Evolutionary conservation across 768 basidiomycete genomes (phyloP).

Genomic region (Kwoniella europaea): DNA sequence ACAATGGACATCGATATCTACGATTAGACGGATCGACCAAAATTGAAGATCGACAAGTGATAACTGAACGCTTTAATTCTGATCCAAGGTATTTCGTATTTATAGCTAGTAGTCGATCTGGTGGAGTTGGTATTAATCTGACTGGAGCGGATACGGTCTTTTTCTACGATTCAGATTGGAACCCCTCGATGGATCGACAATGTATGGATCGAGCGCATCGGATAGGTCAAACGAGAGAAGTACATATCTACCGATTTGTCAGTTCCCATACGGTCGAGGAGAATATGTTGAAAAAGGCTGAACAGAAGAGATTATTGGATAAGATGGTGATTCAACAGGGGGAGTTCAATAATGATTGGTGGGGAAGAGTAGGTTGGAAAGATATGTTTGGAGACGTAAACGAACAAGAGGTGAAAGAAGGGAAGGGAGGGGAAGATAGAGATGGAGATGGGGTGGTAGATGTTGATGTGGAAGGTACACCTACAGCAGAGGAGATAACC

Average conservation of each 20-base stretch:
- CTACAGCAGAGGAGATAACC: constrained; percentile 40
- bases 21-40: constrained; percentile 94
- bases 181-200: constrained; percentile 61
- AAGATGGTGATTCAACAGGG: constrained; percentile 90
- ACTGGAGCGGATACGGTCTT: constrained; percentile 62
- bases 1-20: constrained; percentile 90
- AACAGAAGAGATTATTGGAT: constrained; percentile 92
- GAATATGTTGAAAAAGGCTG: constrained; percentile 94
- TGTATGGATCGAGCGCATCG: constrained; percentile 61
- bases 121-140: constrained; percentile 84
- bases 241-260: constrained; percentile 94
- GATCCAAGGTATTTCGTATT: constrained; percentile 60
- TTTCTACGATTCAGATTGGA: constrained; percentile 62
- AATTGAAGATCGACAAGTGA: constrained; percentile 77
- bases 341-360: constrained; percentile 68
- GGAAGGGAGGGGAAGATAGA: constrained; percentile 13
- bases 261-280: constrained; percentile 78
- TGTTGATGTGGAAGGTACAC: constrained; percentile 38
- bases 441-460: constrained; percentile 46
- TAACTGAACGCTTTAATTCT: constrained; percentile 62
- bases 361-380: constrained; percentile 73
- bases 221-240: constrained; percentile 61
- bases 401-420: constrained; percentile 61
- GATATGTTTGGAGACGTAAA: constrained; percentile 70
- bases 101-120: constrained; percentile 61